These are phyloP conservation scores for Ophiocordyceps robertsii DNA, from an alignment of 2,329 filamentous ascomycete genomes.

Conservation along the genomic window DNA sequence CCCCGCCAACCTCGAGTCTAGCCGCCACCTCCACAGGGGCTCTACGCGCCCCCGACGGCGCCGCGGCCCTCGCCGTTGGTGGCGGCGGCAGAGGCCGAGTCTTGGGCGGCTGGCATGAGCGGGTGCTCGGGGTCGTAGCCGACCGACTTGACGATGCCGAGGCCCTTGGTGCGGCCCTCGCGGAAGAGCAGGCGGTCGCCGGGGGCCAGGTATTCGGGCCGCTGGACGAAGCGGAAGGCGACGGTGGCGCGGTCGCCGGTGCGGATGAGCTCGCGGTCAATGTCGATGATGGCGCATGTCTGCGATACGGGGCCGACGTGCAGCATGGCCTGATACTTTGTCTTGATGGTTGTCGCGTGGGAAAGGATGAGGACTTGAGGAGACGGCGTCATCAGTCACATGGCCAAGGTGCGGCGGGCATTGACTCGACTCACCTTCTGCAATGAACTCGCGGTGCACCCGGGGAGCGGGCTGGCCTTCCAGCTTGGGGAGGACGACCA, in stretches of 20 bases:
- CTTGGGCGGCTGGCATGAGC: conserved; percentile 12
- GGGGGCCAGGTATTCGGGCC: conserved; percentile 80
- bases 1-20: too few species aligned
- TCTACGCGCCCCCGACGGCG: conserved; percentile 1
- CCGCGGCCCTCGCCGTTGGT: background rate
- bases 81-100: background rate
- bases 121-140: conserved; percentile 64
- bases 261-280: conserved; percentile 88
- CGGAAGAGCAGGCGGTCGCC: conserved; percentile 87
- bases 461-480: conserved; percentile 58
- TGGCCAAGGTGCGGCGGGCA: too few species aligned
- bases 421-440: conserved; percentile 43
- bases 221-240: conserved; percentile 86
- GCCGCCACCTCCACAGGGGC: background rate
- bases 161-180: conserved; percentile 85
- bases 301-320: conserved; percentile 92
- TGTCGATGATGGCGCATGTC: conserved; percentile 94
- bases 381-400: background rate
- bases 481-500: conserved; percentile 83
- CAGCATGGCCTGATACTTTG: conserved; percentile 94
- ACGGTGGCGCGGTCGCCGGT: conserved; percentile 91
- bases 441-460: conserved; percentile 63
- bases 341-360: conserved; percentile 94
- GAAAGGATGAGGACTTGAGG: conserved; percentile 72
- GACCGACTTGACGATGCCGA: conserved; percentile 85